Evolutionary conservation across 129 eudicot species (phyloP).

Genomic region (Escallonia herrerae): DNA sequence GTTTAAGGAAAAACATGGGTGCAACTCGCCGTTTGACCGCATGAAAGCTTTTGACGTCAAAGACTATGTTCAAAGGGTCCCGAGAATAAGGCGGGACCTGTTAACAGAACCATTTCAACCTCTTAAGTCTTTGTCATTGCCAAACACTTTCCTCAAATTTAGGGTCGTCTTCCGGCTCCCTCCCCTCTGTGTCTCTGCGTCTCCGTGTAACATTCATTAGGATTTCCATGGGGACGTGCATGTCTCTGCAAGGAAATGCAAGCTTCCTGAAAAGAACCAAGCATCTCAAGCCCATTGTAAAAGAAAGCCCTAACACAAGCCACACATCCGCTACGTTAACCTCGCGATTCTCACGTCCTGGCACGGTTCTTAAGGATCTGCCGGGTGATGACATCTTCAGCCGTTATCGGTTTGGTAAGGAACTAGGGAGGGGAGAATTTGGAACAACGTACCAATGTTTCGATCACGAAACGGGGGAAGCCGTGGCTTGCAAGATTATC

Average conservation of each 20-base stretch:
- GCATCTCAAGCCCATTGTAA: constrained; percentile 19
- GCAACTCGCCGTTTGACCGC: too few relatives aligned
- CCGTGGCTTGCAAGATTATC: constrained; percentile 24
- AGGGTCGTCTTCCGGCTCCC: too few relatives aligned
- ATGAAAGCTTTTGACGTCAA: too few relatives aligned
- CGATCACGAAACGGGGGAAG: constrained; percentile 11
- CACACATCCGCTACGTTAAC: neutral
- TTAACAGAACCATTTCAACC: too few relatives aligned
- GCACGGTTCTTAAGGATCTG: constrained; percentile 26
- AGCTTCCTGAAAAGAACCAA: constrained; percentile 24
- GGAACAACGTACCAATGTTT: constrained; percentile 11
- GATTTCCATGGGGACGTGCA: constrained; percentile 88
- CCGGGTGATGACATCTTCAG: constrained; percentile 2
- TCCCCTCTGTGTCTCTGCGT: too few relatives aligned
- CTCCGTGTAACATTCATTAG: too few relatives aligned
- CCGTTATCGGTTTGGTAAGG: constrained; percentile 5
- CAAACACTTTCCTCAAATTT: too few relatives aligned
- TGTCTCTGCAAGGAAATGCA: constrained; percentile 41
- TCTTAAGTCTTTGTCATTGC: too few relatives aligned
- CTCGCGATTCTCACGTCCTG: constrained; percentile 13
- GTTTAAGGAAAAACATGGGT: too few relatives aligned
- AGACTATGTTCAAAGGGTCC: too few relatives aligned
- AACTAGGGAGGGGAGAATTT: constrained; percentile 14
- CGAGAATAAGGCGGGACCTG: too few relatives aligned
- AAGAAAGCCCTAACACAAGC: neutral